Conservation (phyloP, 2,329 filamentous ascomycete species). For the Talaromyces islandicus region DNA sequence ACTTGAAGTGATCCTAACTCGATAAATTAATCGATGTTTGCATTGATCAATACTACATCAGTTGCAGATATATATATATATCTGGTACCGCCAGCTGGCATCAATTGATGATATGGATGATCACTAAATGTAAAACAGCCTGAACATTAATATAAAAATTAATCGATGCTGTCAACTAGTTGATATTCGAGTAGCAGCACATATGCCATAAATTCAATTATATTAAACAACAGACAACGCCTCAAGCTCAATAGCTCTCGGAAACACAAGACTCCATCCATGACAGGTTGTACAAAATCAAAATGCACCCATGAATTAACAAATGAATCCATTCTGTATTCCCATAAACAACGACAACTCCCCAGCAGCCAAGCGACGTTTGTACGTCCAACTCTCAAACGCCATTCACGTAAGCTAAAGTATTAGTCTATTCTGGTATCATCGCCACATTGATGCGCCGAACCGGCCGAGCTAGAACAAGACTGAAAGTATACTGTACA, state of each 20-base stretch:
- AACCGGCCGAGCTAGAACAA: not conserved
- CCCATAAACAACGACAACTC: not conserved
- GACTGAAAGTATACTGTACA: not conserved
- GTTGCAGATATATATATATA: too few species aligned
- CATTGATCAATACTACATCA: too few species aligned
- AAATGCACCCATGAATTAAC: not conserved
- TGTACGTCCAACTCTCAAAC: conserved; percentile 6
- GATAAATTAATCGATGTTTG: too few species aligned
- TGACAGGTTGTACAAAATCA: not conserved
- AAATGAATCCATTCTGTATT: not conserved
- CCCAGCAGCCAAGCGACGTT: not conserved
- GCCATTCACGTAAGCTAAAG: conserved; percentile 9
- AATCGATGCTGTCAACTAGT: not conserved
- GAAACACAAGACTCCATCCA: not conserved
- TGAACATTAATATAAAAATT: not conserved
- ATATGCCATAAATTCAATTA: not conserved
- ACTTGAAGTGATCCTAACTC: too few species aligned
- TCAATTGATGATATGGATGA: too few species aligned
- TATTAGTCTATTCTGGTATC: conserved; percentile 12
- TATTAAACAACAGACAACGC: not conserved
- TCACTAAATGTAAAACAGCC: not conserved
- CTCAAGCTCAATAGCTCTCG: not conserved
- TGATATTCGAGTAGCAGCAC: not conserved
- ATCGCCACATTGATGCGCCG: conserved; percentile 4
- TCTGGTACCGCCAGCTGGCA: too few species aligned